Base-by-base conservation (phyloP, 371 early-diverging fungal genomes). In the Rhizopus stolonifer region DNA sequence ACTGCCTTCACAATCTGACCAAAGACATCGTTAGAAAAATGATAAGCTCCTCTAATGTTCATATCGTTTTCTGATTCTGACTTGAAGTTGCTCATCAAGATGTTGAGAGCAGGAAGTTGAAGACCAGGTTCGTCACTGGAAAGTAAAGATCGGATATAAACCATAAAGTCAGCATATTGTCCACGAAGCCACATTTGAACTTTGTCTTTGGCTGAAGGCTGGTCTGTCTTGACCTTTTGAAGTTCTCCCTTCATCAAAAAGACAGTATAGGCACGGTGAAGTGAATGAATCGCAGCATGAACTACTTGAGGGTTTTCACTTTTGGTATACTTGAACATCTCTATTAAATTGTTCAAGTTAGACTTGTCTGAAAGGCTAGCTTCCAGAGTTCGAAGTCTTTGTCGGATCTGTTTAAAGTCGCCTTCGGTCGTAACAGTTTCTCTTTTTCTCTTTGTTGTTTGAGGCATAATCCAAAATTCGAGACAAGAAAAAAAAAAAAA, bases 121-220 rank as follows among this genome's bases (percentile, higher is more conserved):
- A 91, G 74, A 29, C 88, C 84, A 8, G 87, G 83, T 49, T 94
- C 91, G 0, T 74, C 69, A 51, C 82, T 76, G 0, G 63, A 43
- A 3, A 93, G 65, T 18, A 84, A 62, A 1, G 52, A 36, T 24
- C 72, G 69, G 13, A 91, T 66, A 22, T 63, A 65, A 19, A 70
- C 72, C 5, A 80, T 32, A 56, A 78, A 95, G 22, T 74, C 65
- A 21, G 66, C 54, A 62, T 90, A 90, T 47, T 90, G 84, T 17
- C 82, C 83, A 9, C 86, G 76, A 22, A 92, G 70, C 94, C 93
- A 93, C 4, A 69, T 55, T 6, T 79, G 74, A 9, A 93, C 87
- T 42, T 86, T 81, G 11, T 58, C 72, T 60, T 81, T 73, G 17
- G 74, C 68, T 14, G 68, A 62, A 32, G 48, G 29, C 31, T 46